Conservation (phyloP, 2,329 filamentous ascomycete species). For the Trichothecium sympodiale region DNA sequence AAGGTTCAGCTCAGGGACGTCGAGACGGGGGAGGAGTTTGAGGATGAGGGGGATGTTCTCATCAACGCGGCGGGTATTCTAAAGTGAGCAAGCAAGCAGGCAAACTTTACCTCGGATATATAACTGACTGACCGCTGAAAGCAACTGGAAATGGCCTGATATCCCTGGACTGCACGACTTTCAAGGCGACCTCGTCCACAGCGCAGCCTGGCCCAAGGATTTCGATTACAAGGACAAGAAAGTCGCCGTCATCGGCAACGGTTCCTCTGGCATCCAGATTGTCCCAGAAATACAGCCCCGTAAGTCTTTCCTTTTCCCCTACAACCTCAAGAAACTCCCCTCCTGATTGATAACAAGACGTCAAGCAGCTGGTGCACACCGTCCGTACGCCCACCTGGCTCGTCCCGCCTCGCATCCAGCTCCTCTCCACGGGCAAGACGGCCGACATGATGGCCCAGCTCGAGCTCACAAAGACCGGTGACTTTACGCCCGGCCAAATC, state of each 20-base stretch:
- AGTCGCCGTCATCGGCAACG: constrained; percentile 21
- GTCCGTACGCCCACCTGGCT: constrained; percentile 32
- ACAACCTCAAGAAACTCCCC: neutral
- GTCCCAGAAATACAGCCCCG: constrained; percentile 12
- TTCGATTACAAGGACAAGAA: constrained; percentile 11
- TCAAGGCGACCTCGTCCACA: constrained; percentile 31
- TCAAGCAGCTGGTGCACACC: constrained; percentile 27
- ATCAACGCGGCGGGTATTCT: constrained; percentile 39
- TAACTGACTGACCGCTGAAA: constrained; percentile 11
- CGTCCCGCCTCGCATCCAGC: constrained; percentile 22
- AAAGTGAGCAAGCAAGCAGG: constrained; percentile 27
- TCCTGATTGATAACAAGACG: constrained; percentile 12
- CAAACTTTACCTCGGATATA: neutral
- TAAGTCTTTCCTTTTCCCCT: neutral
- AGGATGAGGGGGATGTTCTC: constrained; percentile 17
- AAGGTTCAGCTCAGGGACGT: constrained; percentile 23
- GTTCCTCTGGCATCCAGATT: constrained; percentile 18
- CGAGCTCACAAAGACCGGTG: constrained; percentile 11
- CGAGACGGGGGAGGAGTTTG: constrained; percentile 1
- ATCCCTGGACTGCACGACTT: constrained; percentile 34
- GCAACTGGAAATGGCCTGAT: constrained; percentile 33
- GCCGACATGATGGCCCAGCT: constrained; percentile 12
- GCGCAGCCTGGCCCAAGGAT: constrained; percentile 26
- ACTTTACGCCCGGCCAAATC: constrained; percentile 25
- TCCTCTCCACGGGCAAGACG: constrained; percentile 21